Evolutionary conservation across 768 basidiomycete genomes (phyloP), one percentile per base, ranked within the genome.

Genomic region (Botryobasidium botryosum): DNA sequence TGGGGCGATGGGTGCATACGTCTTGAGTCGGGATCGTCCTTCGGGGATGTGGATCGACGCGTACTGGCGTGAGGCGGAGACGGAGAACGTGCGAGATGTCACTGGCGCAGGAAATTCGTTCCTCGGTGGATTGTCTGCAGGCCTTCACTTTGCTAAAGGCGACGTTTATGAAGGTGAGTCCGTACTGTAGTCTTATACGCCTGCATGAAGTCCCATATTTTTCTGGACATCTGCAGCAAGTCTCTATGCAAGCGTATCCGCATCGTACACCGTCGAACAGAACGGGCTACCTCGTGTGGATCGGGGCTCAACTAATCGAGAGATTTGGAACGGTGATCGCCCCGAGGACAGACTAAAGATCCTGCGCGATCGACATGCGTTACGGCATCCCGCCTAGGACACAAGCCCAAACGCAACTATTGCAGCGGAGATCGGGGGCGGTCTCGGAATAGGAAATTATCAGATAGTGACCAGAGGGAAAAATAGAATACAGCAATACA

Each of bases 31-130:
- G 51, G 56, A 52, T 48, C 40, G 35, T 24, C 57, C 40, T 55
- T 66, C 49, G 0, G 66, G 66, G 23, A 54, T 52, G 41, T 91
- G 87, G 87, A 59, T 85, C 20, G 70, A 72, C 6, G 81, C 87
- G 10, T 88, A 70, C 56, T 87, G 83, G 79, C 62, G 62, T 5
- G 55, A 59, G n/a, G 55, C 59, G 2, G 42, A 59, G 62, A 69
- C 26, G 48, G 51, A 61, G 18, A 72, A 68, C 45, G 65, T 91
- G 13, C 70, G 79, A 2, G 86, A 91, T 59, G 84, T 87, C 21
- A 91, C 86, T 51, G 87, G 88, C 35, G 87, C 85, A n/a, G 88
- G 88, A 13, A 92, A 92, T 58, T 70, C 74, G 48, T 92, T 91
- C 59, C 66, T 91, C 20, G 86, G 86, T 12, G 86, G 86, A 5